A percentile compares a stretch with the other conserved stretches of the same genome.
Evolutionary conservation across 164 flowering plant species (phyloP).

Genomic region (Pachysandra terminalis): DNA sequence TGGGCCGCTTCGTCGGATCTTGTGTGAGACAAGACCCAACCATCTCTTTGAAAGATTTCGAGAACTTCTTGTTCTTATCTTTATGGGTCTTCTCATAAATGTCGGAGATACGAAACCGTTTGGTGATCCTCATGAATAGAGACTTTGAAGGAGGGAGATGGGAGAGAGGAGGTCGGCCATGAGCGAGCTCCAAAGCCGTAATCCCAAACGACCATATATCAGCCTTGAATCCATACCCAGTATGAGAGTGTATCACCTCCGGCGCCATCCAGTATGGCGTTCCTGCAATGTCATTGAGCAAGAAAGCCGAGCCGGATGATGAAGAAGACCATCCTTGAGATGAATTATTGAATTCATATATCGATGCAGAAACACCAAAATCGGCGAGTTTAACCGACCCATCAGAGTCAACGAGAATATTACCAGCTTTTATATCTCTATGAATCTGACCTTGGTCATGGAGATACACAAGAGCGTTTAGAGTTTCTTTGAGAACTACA

Average conservation of each 20-base stretch:
- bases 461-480: conserved; percentile 64
- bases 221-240: conserved; percentile 75
- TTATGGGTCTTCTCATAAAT: conserved; percentile 30
- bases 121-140: conserved; percentile 62
- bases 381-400: conserved; percentile 72
- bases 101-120: conserved; percentile 56
- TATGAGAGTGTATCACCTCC: conserved; percentile 76
- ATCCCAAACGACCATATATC: conserved; percentile 95
- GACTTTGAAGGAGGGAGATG: conserved; percentile 73
- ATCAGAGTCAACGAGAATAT: conserved; percentile 58
- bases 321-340: conserved; percentile 8
- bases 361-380: conserved; percentile 73
- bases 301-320: conserved; percentile 19
- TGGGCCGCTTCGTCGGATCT: conserved; percentile 68
- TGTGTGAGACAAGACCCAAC: conserved; percentile 66
- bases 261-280: conserved; percentile 95
- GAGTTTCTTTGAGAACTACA: conserved; percentile 49
- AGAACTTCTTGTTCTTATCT: conserved; percentile 47
- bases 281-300: conserved; percentile 59
- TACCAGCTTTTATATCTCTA: conserved; percentile 76
- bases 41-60: conserved; percentile 71
- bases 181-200: conserved; percentile 82
- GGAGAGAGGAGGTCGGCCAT: conserved; percentile 84
- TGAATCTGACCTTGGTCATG: conserved; percentile 80
- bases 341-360: conserved; percentile 49